A percentile compares a stretch with the other conserved stretches of the same genome.
These are phyloP conservation scores for Myriosclerotinia duriaeana DNA, from an alignment of 2,329 filamentous ascomycete genomes.

Conservation along the genomic window DNA sequence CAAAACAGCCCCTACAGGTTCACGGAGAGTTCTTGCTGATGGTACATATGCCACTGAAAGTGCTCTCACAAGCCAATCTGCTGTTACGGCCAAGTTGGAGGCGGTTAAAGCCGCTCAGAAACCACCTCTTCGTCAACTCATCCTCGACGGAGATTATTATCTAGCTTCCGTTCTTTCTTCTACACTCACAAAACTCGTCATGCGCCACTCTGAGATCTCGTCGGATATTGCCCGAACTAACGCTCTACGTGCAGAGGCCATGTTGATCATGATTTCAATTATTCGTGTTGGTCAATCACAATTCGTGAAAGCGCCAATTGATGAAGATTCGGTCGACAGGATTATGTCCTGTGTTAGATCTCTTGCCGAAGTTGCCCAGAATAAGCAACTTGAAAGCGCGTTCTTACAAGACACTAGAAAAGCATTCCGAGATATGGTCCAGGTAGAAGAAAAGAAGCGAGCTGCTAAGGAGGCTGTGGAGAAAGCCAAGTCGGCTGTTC, in stretches of 20 bases:
- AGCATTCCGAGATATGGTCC: conserved; percentile 95
- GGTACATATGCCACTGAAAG: conserved; percentile 98
- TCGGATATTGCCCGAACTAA: conserved; percentile 84
- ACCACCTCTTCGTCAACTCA: conserved; percentile 88
- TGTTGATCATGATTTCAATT: conserved; percentile 99
- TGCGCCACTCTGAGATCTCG: conserved; percentile 94
- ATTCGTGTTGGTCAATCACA: conserved; percentile 98
- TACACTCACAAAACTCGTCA: conserved; percentile 93
- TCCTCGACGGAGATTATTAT: conserved; percentile 97
- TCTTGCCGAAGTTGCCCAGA: conserved; percentile 82
- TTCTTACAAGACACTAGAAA: conserved; percentile 94
- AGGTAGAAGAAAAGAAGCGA: conserved; percentile 95
- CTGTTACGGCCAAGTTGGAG: conserved; percentile 85
- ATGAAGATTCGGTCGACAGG: conserved; percentile 96
- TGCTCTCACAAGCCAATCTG: conserved; percentile 88
- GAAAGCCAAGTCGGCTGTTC: conserved; percentile 89
- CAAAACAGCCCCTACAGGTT: conserved; percentile 78
- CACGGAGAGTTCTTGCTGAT: conserved; percentile 88
- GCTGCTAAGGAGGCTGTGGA: conserved; percentile 91
- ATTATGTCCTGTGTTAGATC: conserved; percentile 97
- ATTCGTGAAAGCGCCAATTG: conserved; percentile 95
- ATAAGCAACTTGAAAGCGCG: conserved; percentile 86
- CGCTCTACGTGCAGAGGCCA: conserved; percentile 89
- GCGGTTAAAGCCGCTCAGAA: conserved; percentile 97
- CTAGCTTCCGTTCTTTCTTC: conserved; percentile 92